Conservation (phyloP, 371 early-diverging fungal genomes). For the Zancudomyces culisetae region DNA sequence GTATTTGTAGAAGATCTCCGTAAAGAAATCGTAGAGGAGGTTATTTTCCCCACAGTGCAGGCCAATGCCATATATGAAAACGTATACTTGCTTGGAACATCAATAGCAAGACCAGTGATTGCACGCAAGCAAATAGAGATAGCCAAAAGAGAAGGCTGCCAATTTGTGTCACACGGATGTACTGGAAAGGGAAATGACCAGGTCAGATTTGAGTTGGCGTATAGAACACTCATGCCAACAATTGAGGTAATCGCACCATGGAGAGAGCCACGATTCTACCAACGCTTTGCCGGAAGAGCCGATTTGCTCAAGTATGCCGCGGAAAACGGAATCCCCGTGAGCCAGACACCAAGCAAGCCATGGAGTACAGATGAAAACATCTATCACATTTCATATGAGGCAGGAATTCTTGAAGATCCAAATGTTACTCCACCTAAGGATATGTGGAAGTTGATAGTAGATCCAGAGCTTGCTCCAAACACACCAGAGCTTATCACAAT, state of each 20-base stretch:
- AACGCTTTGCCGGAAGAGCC: slow-evolving; percentile 82
- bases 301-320: slow-evolving; percentile 83
- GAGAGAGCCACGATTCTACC: slow-evolving; percentile 83
- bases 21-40: slow-evolving; percentile 76
- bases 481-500: slow-evolving; percentile 85
- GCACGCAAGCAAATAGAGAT: slow-evolving; percentile 80
- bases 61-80: slow-evolving; percentile 89
- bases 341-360: slow-evolving; percentile 88
- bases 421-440: slow-evolving; percentile 82
- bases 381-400: slow-evolving; percentile 95
- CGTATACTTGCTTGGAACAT: slow-evolving; percentile 89
- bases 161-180: slow-evolving; percentile 90
- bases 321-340: slow-evolving; percentile 78
- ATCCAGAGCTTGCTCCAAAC: slow-evolving; percentile 87
- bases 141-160: slow-evolving; percentile 76
- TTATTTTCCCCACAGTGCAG: slow-evolving; percentile 82
- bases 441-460: slow-evolving; percentile 94
- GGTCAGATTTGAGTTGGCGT: slow-evolving; percentile 94
- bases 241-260: slow-evolving; percentile 94
- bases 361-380: slow-evolving; percentile 98
- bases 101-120: slow-evolving; percentile 92
- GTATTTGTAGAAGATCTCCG: slow-evolving; percentile 92
- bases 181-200: slow-evolving; percentile 98
- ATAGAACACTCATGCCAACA: slow-evolving; percentile 79
- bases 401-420: slow-evolving; percentile 91